Base-by-base conservation (phyloP, 176 grass and related monocot genomes). In the Puya raimondii region DNA sequence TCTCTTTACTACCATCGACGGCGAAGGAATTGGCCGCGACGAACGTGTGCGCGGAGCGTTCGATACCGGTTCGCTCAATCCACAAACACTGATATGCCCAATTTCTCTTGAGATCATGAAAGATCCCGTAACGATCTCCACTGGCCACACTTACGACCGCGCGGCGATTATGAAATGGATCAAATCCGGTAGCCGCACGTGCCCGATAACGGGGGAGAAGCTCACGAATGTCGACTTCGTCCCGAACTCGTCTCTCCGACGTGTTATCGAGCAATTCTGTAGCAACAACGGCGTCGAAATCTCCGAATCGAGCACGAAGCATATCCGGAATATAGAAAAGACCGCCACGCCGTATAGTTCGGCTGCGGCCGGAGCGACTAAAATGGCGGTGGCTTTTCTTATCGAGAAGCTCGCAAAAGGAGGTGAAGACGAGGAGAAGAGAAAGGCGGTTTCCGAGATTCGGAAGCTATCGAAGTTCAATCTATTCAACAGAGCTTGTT, bases 111-210 rank as follows among this genome's bases (percentile, higher is more conserved):
- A 99, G 48, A 71, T 99, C 11, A 99, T 99, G 94, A 85, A 65
- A 1, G 86, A 99, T 33, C 94, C 94, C 0, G 94, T 99, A 63
- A 99, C 80, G 1, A 68, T 99, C 52, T 85, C 63, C 12, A 90
- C 94, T 1, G 94, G 94, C 18, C 94, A 99, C 61, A 99, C 94
- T 12, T 99, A 93, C 76, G 89, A 93, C 65, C 80, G 94, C 2
- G 77, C 82, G 0, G 92, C 94, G 50, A 99, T 99, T 25, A 73
- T 25, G 4, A 86, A 70, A 47, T 99, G 94, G 94, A 75, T 99
- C 52, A 88, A 86, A 69, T 15, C 17, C 56, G 76, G 81, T 12
- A 42, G 71, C 48, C 57, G 15, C 64, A 87, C 75, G 14, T 97
- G 94, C 74, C 94, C 94, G 0, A 77, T 99, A 64, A 90, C 89